Evolutionary conservation across 2,329 filamentous ascomycete species (phyloP), one percentile per base, ranked within the genome.

Genomic region (Aspergillus latus): DNA sequence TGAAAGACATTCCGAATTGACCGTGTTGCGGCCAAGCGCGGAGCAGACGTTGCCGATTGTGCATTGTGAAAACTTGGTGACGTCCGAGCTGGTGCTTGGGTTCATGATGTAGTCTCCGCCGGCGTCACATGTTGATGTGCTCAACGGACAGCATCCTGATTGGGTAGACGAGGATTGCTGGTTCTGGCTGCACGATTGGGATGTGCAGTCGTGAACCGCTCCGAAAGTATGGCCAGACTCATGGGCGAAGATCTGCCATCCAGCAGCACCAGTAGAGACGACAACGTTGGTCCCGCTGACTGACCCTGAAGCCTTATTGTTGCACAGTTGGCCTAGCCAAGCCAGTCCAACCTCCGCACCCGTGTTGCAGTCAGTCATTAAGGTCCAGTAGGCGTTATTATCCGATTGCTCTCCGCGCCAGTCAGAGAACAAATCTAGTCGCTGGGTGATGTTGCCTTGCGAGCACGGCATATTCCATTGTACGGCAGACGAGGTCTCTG

Each of bases 221-320:
- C 93, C 93, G 72, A 96, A 97, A 0, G 92, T 97, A 72, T 97
- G 93, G 1, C 92, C 93, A 2, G 88, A 87, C 74, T 97, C 93
- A 71, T 97, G 93, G 30, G 93, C 93, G 74, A 97, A 90, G 57
- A 97, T 89, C 72, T 97, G 92, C 93, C 93, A 97, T 70, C 96
- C 92, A 2, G 85, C 92, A 1, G 86, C 88, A 21, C 84, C 81
- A 0, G 91, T 96, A 61, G 85, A 85, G 28, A 94, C 87, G 21
- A 99, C 91, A 1, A 99, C 90, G 69, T 97, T 97, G 59, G 93
- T 87, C 32, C 90, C 89, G 16, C 89, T 87, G 30, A 96, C 88
- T 0, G 86, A 90, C 73, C 94, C 89, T 59, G 74, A 76, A 42
- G 81, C 76, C 16, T 84, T 81, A 4, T 78, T 76, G 47, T 82